Base-by-base conservation (phyloP, 768 basidiomycete genomes). In the Hericium rajendrae region DNA sequence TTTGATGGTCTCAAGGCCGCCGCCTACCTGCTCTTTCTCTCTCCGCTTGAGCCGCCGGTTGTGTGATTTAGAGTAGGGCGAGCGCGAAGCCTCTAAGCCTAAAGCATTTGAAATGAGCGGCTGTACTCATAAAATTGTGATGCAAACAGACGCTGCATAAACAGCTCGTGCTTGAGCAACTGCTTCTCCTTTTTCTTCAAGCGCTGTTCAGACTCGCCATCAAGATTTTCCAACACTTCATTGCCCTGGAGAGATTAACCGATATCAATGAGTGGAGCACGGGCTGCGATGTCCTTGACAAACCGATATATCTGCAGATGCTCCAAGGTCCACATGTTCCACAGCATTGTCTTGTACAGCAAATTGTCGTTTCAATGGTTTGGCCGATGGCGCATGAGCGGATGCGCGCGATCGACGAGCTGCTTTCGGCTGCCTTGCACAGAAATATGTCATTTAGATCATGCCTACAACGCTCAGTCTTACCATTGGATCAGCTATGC, bases 51-150 rank as follows among this genome's bases (percentile, higher is more conserved):
- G 64, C 32, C 88, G 81, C 22, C 87, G 80, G 48, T 71, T 73
- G 65, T 90, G 88, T 18, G 82, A 85, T 69, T 84, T 90, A 0
- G 88, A 90, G 65, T 86, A 83, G 18, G 82, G 81, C 0, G 75
- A 70, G 40, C 69, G 71, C 6, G 75, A 73, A 3, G 74, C 69
- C 57, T 77, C 80, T 48, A 90, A 69, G 6, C 74, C 82, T 83
- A 20, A 13, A 0, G 16, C 24, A 32, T 20, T 32, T 32, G 18
- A 24, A 46, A 48, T 39, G n/a, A 51, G 51, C 43, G 51, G 41
- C 40, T 6, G 22, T 24, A 26, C 38, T 48, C 46, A 41, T n/a
- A n/a, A 52, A 38, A 24, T 38, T 22, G 20, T 28, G 53, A 50
- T 39, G 12, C 11, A 15, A 12, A 62, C 74, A 39, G 62, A 88